Base-by-base conservation (phyloP, 2,329 filamentous ascomycete genomes). In the Leptographium lundbergii region DNA sequence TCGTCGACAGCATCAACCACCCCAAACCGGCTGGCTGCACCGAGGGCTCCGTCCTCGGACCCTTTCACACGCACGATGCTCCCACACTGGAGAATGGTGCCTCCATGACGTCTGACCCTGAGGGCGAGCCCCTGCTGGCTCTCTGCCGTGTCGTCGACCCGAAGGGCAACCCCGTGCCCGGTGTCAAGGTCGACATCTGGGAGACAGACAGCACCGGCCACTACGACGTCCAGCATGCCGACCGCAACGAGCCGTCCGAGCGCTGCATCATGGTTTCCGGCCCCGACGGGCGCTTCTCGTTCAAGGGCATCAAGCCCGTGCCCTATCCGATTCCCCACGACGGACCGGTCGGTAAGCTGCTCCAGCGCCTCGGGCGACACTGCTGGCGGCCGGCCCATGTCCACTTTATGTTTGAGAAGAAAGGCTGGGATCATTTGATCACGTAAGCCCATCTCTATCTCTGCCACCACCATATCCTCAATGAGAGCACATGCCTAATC, bases 401-500 rank as follows among this genome's bases (percentile, higher is more conserved):
- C 77, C 89, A 94, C 71, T 94, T 94, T 67, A 94, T 95, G 88
- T 91, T 95, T 73, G 82, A 86, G 68, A 91, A 89, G 75, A 71
- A 77, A 39, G 87, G 88, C 0, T 91, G 81, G 74, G 89, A 95
- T 74, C 81, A 86, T 69, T 72, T 95, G 66, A 86, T 94, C 68
- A 95, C 89, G 88, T 91, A 76, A 63, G 85, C 24, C 27, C 4
- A 34, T 34, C 9, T 50, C 22, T 22, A 45, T n/a, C 7, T 45
- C 45, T 17, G 22, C 42, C 42, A 14, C 13, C 39, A 14, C 39
- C 19, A 3, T 42, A 42, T 42, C 39, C 13, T 42, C 14, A 6
- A 14, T 42, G 14, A 13, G 17, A n/a, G 6, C 7, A n/a, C 19
- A 3, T n/a, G 36, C 39, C 50, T 51, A 6, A 25, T 25, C 11